Evolutionary conservation across 345 rosid genomes (phyloP).

Genomic region (Populus deltoides): DNA sequence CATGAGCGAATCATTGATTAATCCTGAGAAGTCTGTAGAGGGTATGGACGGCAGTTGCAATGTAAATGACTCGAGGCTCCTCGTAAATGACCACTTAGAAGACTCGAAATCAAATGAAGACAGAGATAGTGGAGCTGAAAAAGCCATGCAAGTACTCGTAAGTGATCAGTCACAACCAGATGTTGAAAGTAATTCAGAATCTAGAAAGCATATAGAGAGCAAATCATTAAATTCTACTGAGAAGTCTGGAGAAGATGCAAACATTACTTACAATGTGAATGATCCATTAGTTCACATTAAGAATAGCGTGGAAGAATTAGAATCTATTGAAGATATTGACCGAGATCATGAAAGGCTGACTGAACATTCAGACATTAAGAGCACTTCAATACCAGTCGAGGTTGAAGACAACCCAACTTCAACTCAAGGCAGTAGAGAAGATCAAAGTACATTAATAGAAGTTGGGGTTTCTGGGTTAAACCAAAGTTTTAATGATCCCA

Average conservation of each 20-base stretch:
- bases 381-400: constrained; percentile 2
- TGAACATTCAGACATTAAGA: background rate
- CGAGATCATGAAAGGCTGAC: constrained; percentile 8
- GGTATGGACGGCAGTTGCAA: constrained; percentile 27
- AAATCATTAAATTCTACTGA: constrained; percentile 12
- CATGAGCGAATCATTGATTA: constrained; percentile 19
- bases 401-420: background rate
- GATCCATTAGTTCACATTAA: constrained; percentile 11
- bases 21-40: constrained; percentile 29
- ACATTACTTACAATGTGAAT: constrained; percentile 20
- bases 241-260: constrained; percentile 35
- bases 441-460: constrained; percentile 18
- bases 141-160: background rate
- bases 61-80: constrained; percentile 10
- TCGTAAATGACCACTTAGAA: background rate
- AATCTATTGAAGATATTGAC: background rate
- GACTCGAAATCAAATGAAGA: constrained; percentile 5
- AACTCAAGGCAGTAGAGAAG: constrained; percentile 11
- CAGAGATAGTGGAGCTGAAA: constrained; percentile 5
- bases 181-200: constrained; percentile 26
- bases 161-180: constrained; percentile 18
- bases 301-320: background rate
- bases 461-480: constrained; percentile 26
- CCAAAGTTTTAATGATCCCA: constrained; percentile 18
- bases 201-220: constrained; percentile 11